A percentile compares a stretch with the other conserved stretches of the same genome.
Evolutionary conservation across 192 early-diverging fungal genomes (phyloP).

Genomic region (Coemansia sp.): DNA sequence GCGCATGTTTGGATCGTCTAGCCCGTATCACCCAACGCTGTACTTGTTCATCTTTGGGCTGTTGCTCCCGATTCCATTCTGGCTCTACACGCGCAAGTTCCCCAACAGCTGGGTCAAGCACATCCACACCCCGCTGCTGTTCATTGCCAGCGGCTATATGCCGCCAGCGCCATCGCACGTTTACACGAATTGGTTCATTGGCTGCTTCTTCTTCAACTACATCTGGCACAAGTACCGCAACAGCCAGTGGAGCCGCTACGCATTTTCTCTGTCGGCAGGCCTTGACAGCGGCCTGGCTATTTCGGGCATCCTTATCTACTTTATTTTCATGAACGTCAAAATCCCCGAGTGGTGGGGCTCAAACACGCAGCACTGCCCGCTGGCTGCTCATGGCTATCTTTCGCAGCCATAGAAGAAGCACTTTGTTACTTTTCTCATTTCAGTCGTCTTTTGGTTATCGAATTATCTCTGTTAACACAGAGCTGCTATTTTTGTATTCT

Average conservation of each 20-base stretch:
- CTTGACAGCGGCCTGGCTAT: conserved; percentile 60
- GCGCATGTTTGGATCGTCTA: conserved; percentile 67
- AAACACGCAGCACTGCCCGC: conserved; percentile 39
- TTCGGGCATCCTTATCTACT: conserved; percentile 51
- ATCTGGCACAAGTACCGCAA: conserved; percentile 66
- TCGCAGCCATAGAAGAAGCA: conserved; percentile 3
- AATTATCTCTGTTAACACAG: no score
- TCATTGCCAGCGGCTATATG: conserved; percentile 62
- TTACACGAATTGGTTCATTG: conserved; percentile 56
- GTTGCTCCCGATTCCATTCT: conserved; percentile 73
- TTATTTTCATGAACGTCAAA: conserved; percentile 38
- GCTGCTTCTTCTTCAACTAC: conserved; percentile 74
- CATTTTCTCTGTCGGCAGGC: conserved; percentile 61
- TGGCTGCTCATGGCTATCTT: conserved; percentile 25
- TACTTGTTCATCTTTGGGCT: conserved; percentile 66
- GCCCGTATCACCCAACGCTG: conserved; percentile 55
- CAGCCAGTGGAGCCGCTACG: conserved; percentile 65
- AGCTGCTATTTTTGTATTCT: no score
- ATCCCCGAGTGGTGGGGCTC: conserved; percentile 56
- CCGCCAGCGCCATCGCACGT: conserved; percentile 64
- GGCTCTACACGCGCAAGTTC: conserved; percentile 60
- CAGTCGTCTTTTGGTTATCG: no score
- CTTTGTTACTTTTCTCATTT: background rate
- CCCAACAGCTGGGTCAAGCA: conserved; percentile 68
- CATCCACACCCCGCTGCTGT: conserved; percentile 72